phyloP scores from a whole-genome alignment of 805 yeast genomes.

The Lipomyces spencermartinsiae region DNA sequence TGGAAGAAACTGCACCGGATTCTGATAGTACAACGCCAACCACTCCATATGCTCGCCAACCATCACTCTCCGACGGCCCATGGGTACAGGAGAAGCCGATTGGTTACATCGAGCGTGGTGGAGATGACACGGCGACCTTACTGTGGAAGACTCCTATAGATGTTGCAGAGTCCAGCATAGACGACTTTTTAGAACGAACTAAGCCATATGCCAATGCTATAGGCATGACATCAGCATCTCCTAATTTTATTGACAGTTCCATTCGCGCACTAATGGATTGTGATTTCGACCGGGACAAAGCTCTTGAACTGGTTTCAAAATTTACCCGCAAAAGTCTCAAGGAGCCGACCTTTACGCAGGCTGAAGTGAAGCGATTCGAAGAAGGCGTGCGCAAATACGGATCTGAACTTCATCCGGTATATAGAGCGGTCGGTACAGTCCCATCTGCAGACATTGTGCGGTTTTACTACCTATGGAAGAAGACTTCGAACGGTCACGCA shows the following conservation, averaged over 20 bases:
- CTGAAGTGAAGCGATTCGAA: slow-evolving; percentile 74
- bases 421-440: slow-evolving; percentile 73
- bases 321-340: slow-evolving; percentile 64
- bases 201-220: slow-evolving; percentile 62
- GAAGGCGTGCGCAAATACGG: slow-evolving; percentile 75
- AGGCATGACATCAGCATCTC: slow-evolving; percentile 64
- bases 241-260: slow-evolving; percentile 82
- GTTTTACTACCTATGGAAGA: slow-evolving; percentile 91
- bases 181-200: slow-evolving; percentile 62
- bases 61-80: slow-evolving; percentile 51
- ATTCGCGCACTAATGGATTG: slow-evolving; percentile 60
- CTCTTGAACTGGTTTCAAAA: slow-evolving; percentile 54
- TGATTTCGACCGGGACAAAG: slow-evolving; percentile 57
- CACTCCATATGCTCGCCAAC: slow-evolving; percentile 37
- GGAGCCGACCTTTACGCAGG: slow-evolving; percentile 76
- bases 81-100: slow-evolving; percentile 82
- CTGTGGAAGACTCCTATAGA: slow-evolving; percentile 65
- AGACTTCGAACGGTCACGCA: slow-evolving; percentile 71
- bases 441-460: slow-evolving; percentile 80
- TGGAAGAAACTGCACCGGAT: neutral
- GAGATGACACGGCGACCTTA: slow-evolving; percentile 63
- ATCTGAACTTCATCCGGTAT: slow-evolving; percentile 78
- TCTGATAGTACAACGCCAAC: slow-evolving; percentile 30
- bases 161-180: slow-evolving; percentile 48
- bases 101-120: slow-evolving; percentile 87